Base-by-base conservation (phyloP, 2,329 filamentous ascomycete genomes). In the Whalleya microplaca region DNA sequence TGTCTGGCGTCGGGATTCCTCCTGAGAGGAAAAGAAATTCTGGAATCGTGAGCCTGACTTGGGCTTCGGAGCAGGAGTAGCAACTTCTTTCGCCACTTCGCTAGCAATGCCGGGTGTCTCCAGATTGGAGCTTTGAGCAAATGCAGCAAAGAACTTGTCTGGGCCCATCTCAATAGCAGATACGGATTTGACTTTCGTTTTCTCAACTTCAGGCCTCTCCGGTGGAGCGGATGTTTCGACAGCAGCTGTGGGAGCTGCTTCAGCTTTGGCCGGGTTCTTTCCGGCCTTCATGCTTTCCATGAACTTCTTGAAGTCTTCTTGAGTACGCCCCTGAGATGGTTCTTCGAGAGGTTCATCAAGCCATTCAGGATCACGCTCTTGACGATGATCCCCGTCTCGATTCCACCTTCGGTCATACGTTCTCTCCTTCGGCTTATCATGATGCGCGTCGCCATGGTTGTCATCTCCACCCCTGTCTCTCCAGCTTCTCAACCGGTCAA, bases 261-360 rank as follows among this genome's bases (percentile, higher is more conserved):
- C 71, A 46, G 76, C 40, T 64, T 63, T 57, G 57, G 72, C 55
- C 44, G 66, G 62, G 3, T 71, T 75, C 66, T 80, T 84, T 59
- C 84, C 82, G 41, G 86, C 87, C 73, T 90, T 94, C 92, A 96
- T 96, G 62, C 83, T 84, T 66, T 96, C 91, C 81, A 96, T 96
- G 86, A 94, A 97, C 64, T 91, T 91, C 75, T 96, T 89, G 73
- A 97, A 96, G 64, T 97, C 93, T 69, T 96, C 92, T 67, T 91
- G 88, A 0, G 92, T 96, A 66, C 91, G 90, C 4, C 82, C 84
- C 66, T 89, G 85, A 37, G 83, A 78, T 66, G 88, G 85, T 49
- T 91, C 88, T 56, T 89, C 87, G 20, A 81, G 81, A 16, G 86
- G 85, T 56, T 88, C 83, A 69, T 96, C 92, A 73, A 96, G 81